A percentile compares a stretch with the other conserved stretches of the same genome.
Conservation (phyloP, 768 basidiomycete genomes). For the Tylopilus intermedius region DNA sequence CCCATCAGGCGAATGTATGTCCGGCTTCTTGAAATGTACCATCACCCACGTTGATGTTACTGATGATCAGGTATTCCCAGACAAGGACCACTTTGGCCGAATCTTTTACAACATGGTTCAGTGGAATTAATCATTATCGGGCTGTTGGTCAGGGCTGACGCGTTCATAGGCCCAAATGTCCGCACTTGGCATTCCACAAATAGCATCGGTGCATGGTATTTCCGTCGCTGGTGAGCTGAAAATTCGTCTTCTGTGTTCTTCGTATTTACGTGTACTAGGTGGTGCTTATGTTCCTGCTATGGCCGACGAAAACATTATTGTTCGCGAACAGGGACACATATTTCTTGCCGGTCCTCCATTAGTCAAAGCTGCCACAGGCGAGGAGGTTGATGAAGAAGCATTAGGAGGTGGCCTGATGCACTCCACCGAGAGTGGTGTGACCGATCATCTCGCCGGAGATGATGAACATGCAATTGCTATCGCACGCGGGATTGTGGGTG, state of each 20-base stretch:
- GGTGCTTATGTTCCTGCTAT: slow-evolving; percentile 95
- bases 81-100: slow-evolving; percentile 91
- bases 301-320: slow-evolving; percentile 92
- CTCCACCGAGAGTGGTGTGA: slow-evolving; percentile 85
- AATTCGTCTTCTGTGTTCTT: slow-evolving; percentile 1
- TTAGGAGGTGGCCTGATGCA: slow-evolving; percentile 91
- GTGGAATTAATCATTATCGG: neutral
- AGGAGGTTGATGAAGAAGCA: slow-evolving; percentile 88
- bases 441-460: slow-evolving; percentile 80
- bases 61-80: slow-evolving; percentile 68
- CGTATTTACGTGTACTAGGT: slow-evolving; percentile 36
- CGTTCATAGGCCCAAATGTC: slow-evolving; percentile 82
- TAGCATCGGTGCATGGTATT: slow-evolving; percentile 91
- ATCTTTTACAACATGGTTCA: slow-evolving; percentile 95
- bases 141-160: slow-evolving; percentile 8
- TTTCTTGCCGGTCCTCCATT: slow-evolving; percentile 93
- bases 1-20: slow-evolving; percentile 77
- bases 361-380: slow-evolving; percentile 92
- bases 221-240: slow-evolving; percentile 67
- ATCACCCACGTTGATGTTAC: neutral
- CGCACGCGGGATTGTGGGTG: slow-evolving; percentile 71
- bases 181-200: slow-evolving; percentile 84
- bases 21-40: neutral
- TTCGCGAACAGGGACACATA: slow-evolving; percentile 86
- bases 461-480: slow-evolving; percentile 84